phyloP scores from a whole-genome alignment of 2,329 filamentous ascomycete genomes.

The Exutisphaerella laricina region DNA sequence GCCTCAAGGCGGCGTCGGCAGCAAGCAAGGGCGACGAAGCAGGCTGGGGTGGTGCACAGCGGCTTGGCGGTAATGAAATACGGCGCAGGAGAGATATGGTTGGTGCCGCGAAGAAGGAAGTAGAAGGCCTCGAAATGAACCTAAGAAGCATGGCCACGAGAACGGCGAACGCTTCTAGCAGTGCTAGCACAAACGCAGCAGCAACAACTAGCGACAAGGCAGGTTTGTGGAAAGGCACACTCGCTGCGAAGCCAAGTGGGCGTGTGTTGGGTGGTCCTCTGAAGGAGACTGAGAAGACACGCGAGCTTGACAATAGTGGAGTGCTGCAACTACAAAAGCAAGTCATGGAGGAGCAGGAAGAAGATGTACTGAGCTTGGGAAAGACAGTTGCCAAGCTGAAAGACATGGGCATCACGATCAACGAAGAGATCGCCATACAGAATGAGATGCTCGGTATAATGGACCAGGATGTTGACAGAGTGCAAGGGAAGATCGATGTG shows the following conservation, averaged over 20 bases:
- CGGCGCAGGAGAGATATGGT: constrained; percentile 66
- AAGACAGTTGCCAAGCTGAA: constrained; percentile 66
- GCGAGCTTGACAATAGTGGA: constrained; percentile 70
- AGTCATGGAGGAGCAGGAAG: constrained; percentile 69
- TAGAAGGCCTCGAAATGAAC: constrained; percentile 68
- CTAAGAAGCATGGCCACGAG: constrained; percentile 58
- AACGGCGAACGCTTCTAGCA: constrained; percentile 25
- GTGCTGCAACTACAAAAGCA: constrained; percentile 68
- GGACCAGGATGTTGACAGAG: constrained; percentile 60
- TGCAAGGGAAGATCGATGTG: constrained; percentile 64
- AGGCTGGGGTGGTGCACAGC: constrained; percentile 38
- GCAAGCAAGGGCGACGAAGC: constrained; percentile 34
- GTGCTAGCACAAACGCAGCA: constrained; percentile 26
- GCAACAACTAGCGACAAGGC: constrained; percentile 34
- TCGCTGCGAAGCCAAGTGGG: constrained; percentile 41
- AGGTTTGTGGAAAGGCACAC: constrained; percentile 31
- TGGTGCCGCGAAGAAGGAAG: constrained; percentile 63
- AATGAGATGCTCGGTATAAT: constrained; percentile 63
- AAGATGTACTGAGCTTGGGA: constrained; percentile 62
- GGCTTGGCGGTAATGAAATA: constrained; percentile 68
- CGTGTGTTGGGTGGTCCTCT: constrained; percentile 67
- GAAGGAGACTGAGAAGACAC: constrained; percentile 66
- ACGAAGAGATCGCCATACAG: constrained; percentile 66
- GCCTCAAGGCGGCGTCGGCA: constrained; percentile 45
- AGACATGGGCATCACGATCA: constrained; percentile 71